Base-by-base conservation (phyloP, 305 asterid species). In the Fraxinus greggii region DNA sequence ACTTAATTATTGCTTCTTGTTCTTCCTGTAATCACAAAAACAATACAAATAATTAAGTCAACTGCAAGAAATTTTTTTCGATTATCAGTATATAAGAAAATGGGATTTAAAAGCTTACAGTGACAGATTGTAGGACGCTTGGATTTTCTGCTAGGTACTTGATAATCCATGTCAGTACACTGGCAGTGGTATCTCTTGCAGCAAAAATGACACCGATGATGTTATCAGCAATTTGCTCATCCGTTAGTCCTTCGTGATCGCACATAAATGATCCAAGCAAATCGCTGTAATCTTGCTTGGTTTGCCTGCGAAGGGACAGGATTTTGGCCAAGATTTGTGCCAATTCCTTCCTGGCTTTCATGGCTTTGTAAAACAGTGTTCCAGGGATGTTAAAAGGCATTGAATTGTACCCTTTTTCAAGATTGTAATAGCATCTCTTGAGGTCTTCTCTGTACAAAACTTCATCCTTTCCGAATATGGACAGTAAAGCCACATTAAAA, bases 151-250 rank as follows among this genome's bases (percentile, higher is more conserved):
- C 98, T 12, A 95, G 91, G 87, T 82, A 94, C 89, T 95, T 95
- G 84, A 95, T 86, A 78, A 94, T 90, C 99, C 99, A 95, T 38
- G 99, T 95, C 0, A 95, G 87, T 31, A 93, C 86, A 80, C 97
- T 95, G 2, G 99, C 97, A 10, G 99, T 95, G 3, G 99, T 95
- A 84, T 95, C 99, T 7, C 99, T 93, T 38, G 99, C 98, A 0
- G 99, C 99, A 28, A 95, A 95, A 54, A 95, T 89, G 7, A 92
- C 99, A 9, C 98, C 99, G 24, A 95, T 95, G 17, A 93, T 89
- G 88, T 95, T 95, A 77, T 95, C 99, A 21, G 98, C 98, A 31
- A 95, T 94, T 72, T 95, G 98, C 65, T 94, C 94, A 76, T 95
- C 99, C 0, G 92, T 88, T 9, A 94, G 88, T 36, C 95, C 92